Conservation (phyloP, 129 eudicot species). For the Smallanthus sonchifolius region DNA sequence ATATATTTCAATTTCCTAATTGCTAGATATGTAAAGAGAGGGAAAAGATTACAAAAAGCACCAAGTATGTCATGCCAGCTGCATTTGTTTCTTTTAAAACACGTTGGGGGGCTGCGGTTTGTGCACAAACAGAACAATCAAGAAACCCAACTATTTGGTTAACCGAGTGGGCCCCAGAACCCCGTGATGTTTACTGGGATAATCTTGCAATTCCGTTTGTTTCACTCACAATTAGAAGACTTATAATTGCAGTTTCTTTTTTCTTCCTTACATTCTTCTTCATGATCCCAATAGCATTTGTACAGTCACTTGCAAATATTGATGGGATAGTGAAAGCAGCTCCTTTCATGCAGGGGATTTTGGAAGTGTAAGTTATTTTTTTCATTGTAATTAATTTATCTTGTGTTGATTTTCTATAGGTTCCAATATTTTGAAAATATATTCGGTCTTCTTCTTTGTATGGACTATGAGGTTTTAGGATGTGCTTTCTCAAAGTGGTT, state of each 20-base stretch:
- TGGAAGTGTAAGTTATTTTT: constrained; percentile 55
- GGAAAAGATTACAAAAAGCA: constrained; percentile 42
- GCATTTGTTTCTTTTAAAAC: constrained; percentile 84
- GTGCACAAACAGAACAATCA: constrained; percentile 87
- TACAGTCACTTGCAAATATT: constrained; percentile 77
- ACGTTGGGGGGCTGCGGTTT: constrained; percentile 93
- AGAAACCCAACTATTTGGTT: constrained; percentile 83
- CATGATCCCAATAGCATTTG: constrained; percentile 77
- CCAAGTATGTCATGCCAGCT: constrained; percentile 64
- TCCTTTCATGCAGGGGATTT: constrained; percentile 52
- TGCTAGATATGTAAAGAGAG: constrained; percentile 61
- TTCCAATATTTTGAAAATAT: neutral
- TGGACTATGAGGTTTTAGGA: no score
- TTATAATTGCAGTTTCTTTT: constrained; percentile 57
- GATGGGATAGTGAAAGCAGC: constrained; percentile 67
- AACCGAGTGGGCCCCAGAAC: constrained; percentile 95
- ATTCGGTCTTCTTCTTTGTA: neutral
- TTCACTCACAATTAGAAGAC: constrained; percentile 69
- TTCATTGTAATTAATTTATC: neutral
- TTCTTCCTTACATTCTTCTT: constrained; percentile 91
- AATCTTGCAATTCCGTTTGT: constrained; percentile 83
- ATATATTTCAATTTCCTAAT: neutral
- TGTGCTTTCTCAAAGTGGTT: neutral
- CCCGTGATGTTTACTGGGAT: constrained; percentile 87
- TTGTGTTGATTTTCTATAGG: neutral